Conservation (phyloP, 208 protist genomes). For the Wallacemonas rigidus region DNA sequence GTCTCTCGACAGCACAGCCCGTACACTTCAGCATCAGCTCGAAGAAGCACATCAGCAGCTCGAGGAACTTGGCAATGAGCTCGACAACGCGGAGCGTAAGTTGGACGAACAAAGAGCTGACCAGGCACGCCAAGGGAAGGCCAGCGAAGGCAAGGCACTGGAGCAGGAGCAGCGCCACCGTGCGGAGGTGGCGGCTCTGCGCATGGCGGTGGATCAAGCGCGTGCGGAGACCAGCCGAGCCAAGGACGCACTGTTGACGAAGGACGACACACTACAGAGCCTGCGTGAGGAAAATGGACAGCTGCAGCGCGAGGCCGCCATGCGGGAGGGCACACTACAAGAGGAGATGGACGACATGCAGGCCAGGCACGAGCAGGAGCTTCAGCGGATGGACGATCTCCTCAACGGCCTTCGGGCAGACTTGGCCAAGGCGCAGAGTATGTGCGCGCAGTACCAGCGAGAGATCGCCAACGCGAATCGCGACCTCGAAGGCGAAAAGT, state of each 20-base stretch:
- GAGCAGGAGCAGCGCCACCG: slow-evolving; percentile 52
- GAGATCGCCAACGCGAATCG: slow-evolving; percentile 53
- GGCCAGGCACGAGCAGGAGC: slow-evolving; percentile 63
- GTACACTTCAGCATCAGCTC: slow-evolving; percentile 39
- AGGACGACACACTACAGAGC: slow-evolving; percentile 49
- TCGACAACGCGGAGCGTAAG: slow-evolving; percentile 41
- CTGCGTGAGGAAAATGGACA: slow-evolving; percentile 65
- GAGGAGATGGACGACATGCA: slow-evolving; percentile 62
- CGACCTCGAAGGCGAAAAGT: slow-evolving; percentile 47
- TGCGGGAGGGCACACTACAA: slow-evolving; percentile 51
- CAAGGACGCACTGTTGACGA: slow-evolving; percentile 40
- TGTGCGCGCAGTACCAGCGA: slow-evolving; percentile 59
- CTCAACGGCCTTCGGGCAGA: slow-evolving; percentile 77
- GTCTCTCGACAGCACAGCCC: slow-evolving; percentile 42
- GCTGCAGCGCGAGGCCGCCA: slow-evolving; percentile 53
- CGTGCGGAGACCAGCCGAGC: slow-evolving; percentile 46
- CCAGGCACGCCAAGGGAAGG: slow-evolving; percentile 32
- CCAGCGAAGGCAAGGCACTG: slow-evolving; percentile 47
- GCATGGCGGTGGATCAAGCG: slow-evolving; percentile 49
- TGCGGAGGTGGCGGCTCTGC: slow-evolving; percentile 51
- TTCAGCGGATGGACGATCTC: slow-evolving; percentile 77
- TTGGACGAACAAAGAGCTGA: slow-evolving; percentile 46
- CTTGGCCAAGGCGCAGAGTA: slow-evolving; percentile 59
- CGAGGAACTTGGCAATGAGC: slow-evolving; percentile 47
- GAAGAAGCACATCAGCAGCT: slow-evolving; percentile 34